Conservation (phyloP, 1,284 basidiomycete genomes). For the Ustilago tritici region DNA sequence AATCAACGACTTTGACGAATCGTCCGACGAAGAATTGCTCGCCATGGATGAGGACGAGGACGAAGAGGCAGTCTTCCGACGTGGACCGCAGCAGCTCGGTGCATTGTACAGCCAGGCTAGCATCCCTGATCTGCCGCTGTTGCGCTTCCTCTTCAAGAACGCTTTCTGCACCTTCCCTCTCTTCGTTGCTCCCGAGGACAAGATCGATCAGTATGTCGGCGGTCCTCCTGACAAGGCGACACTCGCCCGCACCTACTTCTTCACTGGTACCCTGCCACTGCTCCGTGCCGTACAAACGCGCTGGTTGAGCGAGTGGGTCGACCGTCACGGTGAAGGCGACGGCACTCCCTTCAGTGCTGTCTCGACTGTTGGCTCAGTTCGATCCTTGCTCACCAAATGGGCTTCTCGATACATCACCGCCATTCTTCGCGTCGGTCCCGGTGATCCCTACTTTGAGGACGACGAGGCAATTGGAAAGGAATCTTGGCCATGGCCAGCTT, state of each 20-base stretch:
- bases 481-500: conserved; percentile 56
- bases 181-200: conserved; percentile 61
- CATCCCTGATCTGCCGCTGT: conserved; percentile 57
- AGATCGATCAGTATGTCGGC: conserved; percentile 38
- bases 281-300: conserved; percentile 60
- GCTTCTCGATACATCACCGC: conserved; percentile 59
- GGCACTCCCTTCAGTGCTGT: conserved; percentile 60
- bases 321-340: conserved; percentile 63
- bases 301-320: conserved; percentile 61
- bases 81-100: conserved; percentile 47
- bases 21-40: conserved; percentile 49
- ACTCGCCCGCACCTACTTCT: conserved; percentile 57
- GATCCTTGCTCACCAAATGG: conserved; percentile 50
- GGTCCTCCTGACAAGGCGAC: conserved; percentile 59
- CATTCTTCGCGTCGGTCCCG: conserved; percentile 55
- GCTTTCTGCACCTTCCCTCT: conserved; percentile 65
- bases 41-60: conserved; percentile 53
- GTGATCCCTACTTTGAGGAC: conserved; percentile 55
- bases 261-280: conserved; percentile 55
- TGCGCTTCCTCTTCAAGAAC: conserved; percentile 64
- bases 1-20: conserved; percentile 59
- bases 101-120: conserved; percentile 31
- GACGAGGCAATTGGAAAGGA: conserved; percentile 45
- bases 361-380: conserved; percentile 48
- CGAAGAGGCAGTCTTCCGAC: conserved; percentile 64